Evolutionary conservation across 139 green algal species (phyloP), one percentile per base, ranked within the genome.

Genomic region (Chlorella sp.): DNA sequence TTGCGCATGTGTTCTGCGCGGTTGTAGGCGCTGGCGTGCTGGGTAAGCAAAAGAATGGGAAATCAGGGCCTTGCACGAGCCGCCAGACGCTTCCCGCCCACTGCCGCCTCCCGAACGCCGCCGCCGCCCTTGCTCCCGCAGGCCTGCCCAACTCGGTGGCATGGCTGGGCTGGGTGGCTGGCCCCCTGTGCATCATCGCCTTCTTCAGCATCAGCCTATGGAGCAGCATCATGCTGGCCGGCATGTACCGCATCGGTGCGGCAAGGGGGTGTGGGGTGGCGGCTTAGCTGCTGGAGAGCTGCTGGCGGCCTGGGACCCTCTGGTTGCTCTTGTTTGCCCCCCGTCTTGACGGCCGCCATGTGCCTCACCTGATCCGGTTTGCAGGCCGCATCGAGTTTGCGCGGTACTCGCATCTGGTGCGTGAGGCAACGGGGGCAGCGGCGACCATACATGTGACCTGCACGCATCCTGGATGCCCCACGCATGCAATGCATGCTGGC

Each of bases 181-280:
- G 86, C 4, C 30, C 87, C 2, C 68, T 91, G 20, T 81, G 85
- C 23, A 70, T 92, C 44, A 17, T 88, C n/a, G 83, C 89, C 65
- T 88, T 88, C 18, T 68, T 64, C 30, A 11, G 18, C 11, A 76
- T 93, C 70, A 87, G 63, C 12, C 68, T 89, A 56, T 94, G 87
- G 68, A 83, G 62, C 11, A 65, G 67, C 3, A 39, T 84, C 4
- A 62, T 94, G 82, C 82, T 94, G 41, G 57, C 83, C 28, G 80
- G 91, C 25, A 32, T 90, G 5, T 92, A 92, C 75, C 30, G 72
- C n/a, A 32, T 90, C 9, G 51, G 44, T 55, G 44, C 44, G 44
- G 7, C 7, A 11, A 11, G 44, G 44, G 44, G 44, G 11, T 55
- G n/a, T n/a, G n/a, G n/a, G n/a, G n/a, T n/a, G n/a, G n/a, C n/a